phyloP scores from a whole-genome alignment of 176 grass and related monocot genomes.

The Zea mays region DNA sequence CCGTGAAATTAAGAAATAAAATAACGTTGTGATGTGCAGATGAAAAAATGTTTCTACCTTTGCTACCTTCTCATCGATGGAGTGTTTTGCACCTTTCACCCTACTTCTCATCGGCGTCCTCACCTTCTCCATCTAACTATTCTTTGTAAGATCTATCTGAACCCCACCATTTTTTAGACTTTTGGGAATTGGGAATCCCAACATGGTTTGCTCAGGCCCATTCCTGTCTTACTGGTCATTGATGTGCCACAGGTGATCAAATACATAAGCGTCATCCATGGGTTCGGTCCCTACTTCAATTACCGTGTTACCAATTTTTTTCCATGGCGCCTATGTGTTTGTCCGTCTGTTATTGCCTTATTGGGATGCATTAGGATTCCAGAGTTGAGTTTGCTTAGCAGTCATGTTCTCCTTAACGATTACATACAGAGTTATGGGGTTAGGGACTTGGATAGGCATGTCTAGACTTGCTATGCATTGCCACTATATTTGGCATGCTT shows the following conservation, averaged over 20 bases:
- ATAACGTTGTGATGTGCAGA: slow-evolving; percentile 29
- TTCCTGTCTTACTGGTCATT: neutral
- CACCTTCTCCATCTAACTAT: no score
- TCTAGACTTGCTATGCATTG: no score
- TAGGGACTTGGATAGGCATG: no score
- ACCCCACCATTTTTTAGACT: neutral
- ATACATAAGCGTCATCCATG: slow-evolving; percentile 98
- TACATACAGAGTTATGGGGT: no score
- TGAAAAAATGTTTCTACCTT: no score
- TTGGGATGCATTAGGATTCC: no score
- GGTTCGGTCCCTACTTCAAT: slow-evolving; percentile 98
- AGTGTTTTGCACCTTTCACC: slow-evolving; percentile 46
- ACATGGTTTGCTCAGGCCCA: neutral
- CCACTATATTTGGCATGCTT: no score
- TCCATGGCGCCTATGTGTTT: neutral
- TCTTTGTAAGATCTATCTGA: no score
- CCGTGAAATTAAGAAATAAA: no score
- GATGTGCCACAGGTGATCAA: slow-evolving; percentile 73
- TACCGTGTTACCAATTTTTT: slow-evolving; percentile 74
- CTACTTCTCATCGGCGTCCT: slow-evolving; percentile 35
- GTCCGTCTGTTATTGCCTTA: neutral
- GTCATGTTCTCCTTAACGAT: no score
- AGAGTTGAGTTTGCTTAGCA: no score
- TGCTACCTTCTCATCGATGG: no score
- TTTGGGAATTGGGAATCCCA: neutral